Percentiles rank a stretch among this genome's conserved stretches.
These are phyloP conservation scores for Geotrichum carabidarum DNA, from an alignment of 1,139 yeast genomes.

Conservation along the genomic window DNA sequence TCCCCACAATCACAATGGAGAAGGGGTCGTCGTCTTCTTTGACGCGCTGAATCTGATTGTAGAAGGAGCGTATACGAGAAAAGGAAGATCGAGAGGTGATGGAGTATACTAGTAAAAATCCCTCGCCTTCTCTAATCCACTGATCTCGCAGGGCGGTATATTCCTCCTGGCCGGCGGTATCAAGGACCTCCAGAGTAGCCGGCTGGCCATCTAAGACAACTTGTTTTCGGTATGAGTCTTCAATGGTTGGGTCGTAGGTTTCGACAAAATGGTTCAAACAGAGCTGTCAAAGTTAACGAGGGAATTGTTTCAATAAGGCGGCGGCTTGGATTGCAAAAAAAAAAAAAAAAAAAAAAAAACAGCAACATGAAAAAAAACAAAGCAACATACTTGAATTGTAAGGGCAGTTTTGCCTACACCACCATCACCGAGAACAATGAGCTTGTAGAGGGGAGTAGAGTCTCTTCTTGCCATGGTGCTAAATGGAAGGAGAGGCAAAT, in stretches of 20 bases:
- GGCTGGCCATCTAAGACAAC: conserved; percentile 89
- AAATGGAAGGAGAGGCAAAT: neutral
- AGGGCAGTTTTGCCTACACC: conserved; percentile 97
- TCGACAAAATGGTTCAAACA: conserved; percentile 51
- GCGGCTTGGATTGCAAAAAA: neutral
- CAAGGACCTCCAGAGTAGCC: conserved; percentile 86
- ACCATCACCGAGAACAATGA: conserved; percentile 97
- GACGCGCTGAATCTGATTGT: conserved; percentile 84
- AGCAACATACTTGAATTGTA: conserved; percentile 57
- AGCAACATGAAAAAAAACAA: neutral
- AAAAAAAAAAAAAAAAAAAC: neutral
- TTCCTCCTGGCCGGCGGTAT: conserved; percentile 98
- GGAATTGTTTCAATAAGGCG: neutral
- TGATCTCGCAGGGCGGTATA: conserved; percentile 93
- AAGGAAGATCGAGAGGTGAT: conserved; percentile 85
- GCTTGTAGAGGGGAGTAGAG: conserved; percentile 46
- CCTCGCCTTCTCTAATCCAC: conserved; percentile 90
- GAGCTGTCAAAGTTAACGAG: conserved; percentile 9
- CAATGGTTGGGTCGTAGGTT: conserved; percentile 21
- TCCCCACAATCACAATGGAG: conserved; percentile 85
- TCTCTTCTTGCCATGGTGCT: conserved; percentile 19
- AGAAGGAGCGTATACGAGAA: conserved; percentile 71
- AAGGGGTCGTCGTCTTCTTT: conserved; percentile 51
- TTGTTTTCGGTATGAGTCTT: conserved; percentile 53
- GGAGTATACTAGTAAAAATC: conserved; percentile 80